Evolutionary conservation across 371 early-diverging fungal genomes (phyloP).

Genomic region (Basidiobolus meristosporus): DNA sequence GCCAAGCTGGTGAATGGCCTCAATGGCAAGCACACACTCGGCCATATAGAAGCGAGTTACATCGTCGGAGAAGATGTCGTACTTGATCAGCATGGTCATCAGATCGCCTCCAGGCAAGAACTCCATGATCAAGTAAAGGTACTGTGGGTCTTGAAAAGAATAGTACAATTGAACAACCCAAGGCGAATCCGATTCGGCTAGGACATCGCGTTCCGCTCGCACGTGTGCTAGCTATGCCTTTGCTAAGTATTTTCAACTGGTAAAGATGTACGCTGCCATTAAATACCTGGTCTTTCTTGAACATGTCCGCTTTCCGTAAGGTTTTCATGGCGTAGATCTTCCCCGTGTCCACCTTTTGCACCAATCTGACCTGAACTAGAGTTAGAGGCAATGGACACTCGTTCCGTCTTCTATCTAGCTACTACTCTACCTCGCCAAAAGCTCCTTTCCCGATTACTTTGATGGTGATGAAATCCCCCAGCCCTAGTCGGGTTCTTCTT

Average conservation of each 20-base stretch:
- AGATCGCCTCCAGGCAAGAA: conserved; percentile 94
- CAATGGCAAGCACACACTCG: conserved; percentile 89
- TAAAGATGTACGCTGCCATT: background rate
- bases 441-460: conserved; percentile 99
- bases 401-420: background rate
- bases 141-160: conserved; percentile 88
- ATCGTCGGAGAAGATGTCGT: conserved; percentile 88
- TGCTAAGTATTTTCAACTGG: conserved; percentile 1
- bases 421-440: conserved; percentile 75
- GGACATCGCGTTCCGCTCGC: conserved; percentile 89
- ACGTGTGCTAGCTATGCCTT: conserved; percentile 68
- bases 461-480: conserved; percentile 88
- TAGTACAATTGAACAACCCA: conserved; percentile 98
- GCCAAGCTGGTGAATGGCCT: conserved; percentile 86
- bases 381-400: background rate
- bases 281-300: conserved; percentile 83
- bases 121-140: conserved; percentile 95
- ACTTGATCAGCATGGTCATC: conserved; percentile 95
- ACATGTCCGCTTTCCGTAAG: conserved; percentile 87
- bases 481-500: conserved; percentile 75
- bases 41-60: conserved; percentile 97
- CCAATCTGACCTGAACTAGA: conserved; percentile 54
- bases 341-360: conserved; percentile 89
- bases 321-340: conserved; percentile 98
- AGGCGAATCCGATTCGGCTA: conserved; percentile 88